A percentile compares a stretch with the other conserved stretches of the same genome.
Evolutionary conservation across 148 eudicot species (phyloP).

Genomic region (Rhododendron ovatum): DNA sequence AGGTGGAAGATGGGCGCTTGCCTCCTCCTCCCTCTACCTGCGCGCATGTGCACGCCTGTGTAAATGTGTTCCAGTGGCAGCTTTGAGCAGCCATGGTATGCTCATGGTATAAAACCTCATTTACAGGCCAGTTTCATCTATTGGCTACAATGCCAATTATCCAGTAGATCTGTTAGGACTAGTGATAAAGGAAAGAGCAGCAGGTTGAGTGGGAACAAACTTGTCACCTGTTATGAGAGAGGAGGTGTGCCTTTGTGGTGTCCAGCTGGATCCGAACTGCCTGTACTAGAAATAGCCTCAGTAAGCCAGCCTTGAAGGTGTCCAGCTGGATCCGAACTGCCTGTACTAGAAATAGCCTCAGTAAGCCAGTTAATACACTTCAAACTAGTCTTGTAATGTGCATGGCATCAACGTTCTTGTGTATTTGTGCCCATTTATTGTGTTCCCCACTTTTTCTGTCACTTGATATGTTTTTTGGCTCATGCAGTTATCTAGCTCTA

Average conservation of each 20-base stretch:
- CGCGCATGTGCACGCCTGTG: background rate
- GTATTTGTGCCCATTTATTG: background rate
- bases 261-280: background rate
- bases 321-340: background rate
- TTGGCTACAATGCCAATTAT: background rate
- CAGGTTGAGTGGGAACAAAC: background rate
- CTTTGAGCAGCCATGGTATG: background rate
- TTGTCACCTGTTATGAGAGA: background rate
- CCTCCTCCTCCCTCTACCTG: background rate
- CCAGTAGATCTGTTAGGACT: background rate
- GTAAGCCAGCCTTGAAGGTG: background rate
- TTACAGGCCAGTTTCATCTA: background rate
- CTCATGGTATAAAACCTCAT: background rate
- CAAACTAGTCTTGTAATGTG: background rate
- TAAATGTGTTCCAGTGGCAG: background rate
- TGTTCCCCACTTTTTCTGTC: background rate
- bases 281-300: background rate
- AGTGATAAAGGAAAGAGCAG: background rate
- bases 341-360: background rate
- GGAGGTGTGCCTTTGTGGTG: background rate
- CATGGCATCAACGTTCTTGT: background rate
- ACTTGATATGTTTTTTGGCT: background rate
- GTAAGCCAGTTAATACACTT: background rate
- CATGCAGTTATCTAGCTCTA: constrained; percentile 39
- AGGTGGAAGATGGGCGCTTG: background rate